Conservation (phyloP, 2,329 filamentous ascomycete genomes). For the Berkeleyomyces rouxiae region DNA sequence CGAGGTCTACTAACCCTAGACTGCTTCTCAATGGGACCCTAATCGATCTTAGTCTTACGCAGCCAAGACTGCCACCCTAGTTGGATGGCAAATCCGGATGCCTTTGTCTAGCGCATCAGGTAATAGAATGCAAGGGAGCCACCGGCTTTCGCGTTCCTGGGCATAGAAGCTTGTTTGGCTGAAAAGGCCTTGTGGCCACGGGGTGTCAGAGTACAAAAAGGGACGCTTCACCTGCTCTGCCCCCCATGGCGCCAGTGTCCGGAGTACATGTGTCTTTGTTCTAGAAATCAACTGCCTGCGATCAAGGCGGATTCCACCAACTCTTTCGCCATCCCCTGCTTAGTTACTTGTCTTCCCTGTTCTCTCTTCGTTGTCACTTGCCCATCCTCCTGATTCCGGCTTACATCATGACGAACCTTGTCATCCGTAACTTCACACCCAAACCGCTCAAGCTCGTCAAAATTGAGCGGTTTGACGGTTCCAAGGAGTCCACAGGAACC, state of each 20-base stretch:
- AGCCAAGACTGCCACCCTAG: neutral
- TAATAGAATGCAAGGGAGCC: neutral
- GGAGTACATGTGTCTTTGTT: neutral
- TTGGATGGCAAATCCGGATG: neutral
- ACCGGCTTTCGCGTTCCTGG: neutral
- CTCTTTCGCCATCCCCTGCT: neutral
- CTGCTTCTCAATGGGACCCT: neutral
- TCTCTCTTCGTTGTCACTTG: neutral
- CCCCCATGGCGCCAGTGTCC: neutral
- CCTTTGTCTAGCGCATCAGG: neutral
- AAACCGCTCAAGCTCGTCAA: slow-evolving; percentile 54
- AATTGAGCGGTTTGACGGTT: slow-evolving; percentile 54
- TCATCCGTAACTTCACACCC: slow-evolving; percentile 67
- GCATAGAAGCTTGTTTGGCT: neutral
- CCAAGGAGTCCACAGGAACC: slow-evolving; percentile 26
- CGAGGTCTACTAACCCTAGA: neutral
- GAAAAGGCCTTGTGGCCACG: neutral
- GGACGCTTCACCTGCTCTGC: neutral
- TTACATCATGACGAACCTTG: slow-evolving; percentile 38
- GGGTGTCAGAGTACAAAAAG: neutral
- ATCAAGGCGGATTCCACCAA: neutral
- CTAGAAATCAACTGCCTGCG: neutral
- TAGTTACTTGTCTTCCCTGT: neutral
- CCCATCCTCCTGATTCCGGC: neutral
- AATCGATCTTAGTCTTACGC: neutral